These are phyloP conservation scores for Yamadazyma akitaensis DNA, from an alignment of 805 yeast genomes.

Conservation along the genomic window DNA sequence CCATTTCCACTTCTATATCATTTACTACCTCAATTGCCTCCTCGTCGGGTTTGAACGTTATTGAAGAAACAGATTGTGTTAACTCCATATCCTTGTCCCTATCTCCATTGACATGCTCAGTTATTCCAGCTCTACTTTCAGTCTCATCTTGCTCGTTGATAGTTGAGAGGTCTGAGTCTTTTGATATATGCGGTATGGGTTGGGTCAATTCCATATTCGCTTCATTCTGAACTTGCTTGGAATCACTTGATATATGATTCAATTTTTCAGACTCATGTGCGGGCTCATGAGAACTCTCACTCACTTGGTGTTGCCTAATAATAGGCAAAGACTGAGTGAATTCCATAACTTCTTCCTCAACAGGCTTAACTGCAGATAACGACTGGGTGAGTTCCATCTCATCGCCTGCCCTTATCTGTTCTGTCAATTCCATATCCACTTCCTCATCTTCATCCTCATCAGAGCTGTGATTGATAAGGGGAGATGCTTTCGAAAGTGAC, in stretches of 20 bases:
- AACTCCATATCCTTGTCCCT: conserved; percentile 12
- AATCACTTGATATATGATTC: background rate
- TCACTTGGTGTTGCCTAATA: background rate
- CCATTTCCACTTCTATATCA: conserved; percentile 10
- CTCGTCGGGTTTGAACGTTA: background rate
- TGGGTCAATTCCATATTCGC: conserved; percentile 13
- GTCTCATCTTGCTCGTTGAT: conserved; percentile 5
- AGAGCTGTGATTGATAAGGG: background rate
- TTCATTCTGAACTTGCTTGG: background rate
- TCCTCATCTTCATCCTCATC: conserved; percentile 6
- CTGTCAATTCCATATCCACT: conserved; percentile 26
- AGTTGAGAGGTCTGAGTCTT: conserved; percentile 7
- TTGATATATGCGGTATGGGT: conserved; percentile 4
- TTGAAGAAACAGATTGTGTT: conserved; percentile 8
- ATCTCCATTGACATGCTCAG: background rate
- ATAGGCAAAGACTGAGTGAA: conserved; percentile 10
- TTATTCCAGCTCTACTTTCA: background rate
- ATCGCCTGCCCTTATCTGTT: conserved; percentile 9
- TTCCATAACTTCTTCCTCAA: conserved; percentile 10
- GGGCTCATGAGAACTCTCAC: background rate
- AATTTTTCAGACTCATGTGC: background rate
- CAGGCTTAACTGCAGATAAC: conserved; percentile 1
- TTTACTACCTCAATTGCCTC: background rate
- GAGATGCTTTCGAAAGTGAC: background rate
- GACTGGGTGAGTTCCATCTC: conserved; percentile 20